These are phyloP conservation scores for Phlebiopsis gigantea DNA, from an alignment of 768 basidiomycete genomes.

Conservation along the genomic window DNA sequence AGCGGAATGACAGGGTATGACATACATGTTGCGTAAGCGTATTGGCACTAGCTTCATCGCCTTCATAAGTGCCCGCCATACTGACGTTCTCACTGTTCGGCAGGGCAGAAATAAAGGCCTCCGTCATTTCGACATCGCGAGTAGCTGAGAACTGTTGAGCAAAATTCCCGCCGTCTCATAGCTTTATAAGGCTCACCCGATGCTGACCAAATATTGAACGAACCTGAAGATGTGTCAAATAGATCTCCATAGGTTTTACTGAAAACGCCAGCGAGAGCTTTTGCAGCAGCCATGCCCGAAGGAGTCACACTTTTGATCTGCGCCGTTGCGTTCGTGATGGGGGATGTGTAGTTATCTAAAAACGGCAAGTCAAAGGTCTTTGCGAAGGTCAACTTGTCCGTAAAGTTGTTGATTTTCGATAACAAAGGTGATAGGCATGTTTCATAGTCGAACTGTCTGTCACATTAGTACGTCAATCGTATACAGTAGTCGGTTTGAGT, in stretches of 20 bases:
- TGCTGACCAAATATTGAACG: background rate
- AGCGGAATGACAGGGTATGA: background rate
- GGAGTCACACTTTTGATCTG: constrained; percentile 18
- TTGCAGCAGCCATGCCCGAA: constrained; percentile 11
- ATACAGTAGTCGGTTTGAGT: too few species aligned
- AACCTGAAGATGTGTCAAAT: background rate
- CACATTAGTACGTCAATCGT: background rate
- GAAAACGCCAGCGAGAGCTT: constrained; percentile 15
- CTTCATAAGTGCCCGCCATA: constrained; percentile 13
- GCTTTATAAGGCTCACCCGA: background rate
- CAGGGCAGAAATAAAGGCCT: background rate
- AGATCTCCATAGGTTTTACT: constrained; percentile 8
- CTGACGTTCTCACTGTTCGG: background rate
- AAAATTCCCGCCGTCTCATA: background rate
- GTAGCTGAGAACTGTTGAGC: background rate
- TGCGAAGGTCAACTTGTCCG: constrained; percentile 10
- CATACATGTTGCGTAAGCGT: constrained; percentile 17
- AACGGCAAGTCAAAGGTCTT: constrained; percentile 9
- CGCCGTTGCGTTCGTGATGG: constrained; percentile 14
- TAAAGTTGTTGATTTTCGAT: constrained; percentile 13
- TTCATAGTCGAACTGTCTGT: constrained; percentile 13
- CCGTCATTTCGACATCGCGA: background rate
- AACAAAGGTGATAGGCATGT: constrained; percentile 14
- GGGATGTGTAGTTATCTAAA: background rate
- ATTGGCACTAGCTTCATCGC: constrained; percentile 13